A percentile compares a stretch with the other conserved stretches of the same genome.
phyloP scores from a whole-genome alignment of 768 basidiomycete genomes.

The Arthromyces matolae region DNA sequence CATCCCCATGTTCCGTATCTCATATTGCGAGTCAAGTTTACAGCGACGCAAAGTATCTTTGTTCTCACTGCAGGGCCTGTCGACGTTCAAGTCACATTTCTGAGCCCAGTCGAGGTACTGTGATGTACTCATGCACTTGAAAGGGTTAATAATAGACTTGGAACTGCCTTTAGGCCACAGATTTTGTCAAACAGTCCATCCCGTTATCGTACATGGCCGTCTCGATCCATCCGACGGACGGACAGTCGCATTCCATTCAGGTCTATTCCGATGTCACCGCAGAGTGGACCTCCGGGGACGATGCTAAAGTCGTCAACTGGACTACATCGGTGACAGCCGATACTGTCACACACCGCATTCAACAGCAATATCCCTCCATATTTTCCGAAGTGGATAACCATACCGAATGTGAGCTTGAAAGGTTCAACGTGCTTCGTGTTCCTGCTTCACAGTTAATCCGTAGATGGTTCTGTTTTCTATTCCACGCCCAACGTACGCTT shows the following conservation, averaged over 20 bases:
- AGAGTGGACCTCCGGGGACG: slow-evolving; percentile 29
- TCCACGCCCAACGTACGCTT: slow-evolving; percentile 46
- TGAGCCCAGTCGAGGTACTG: slow-evolving; percentile 63
- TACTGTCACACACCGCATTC: slow-evolving; percentile 11
- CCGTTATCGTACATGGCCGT: slow-evolving; percentile 59
- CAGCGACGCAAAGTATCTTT: slow-evolving; percentile 64
- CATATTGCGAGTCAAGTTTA: slow-evolving; percentile 42
- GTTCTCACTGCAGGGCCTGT: slow-evolving; percentile 60
- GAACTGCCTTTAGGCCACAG: slow-evolving; percentile 39
- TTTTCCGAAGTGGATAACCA: slow-evolving; percentile 38
- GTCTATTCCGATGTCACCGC: slow-evolving; percentile 59
- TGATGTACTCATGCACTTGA: not conserved
- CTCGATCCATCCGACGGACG: slow-evolving; percentile 45
- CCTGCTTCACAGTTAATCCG: slow-evolving; percentile 8
- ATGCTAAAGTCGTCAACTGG: slow-evolving; percentile 43
- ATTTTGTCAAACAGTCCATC: slow-evolving; percentile 58
- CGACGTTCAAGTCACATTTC: slow-evolving; percentile 56
- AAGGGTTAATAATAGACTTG: not conserved
- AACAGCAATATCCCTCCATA: slow-evolving; percentile 6
- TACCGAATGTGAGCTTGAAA: slow-evolving; percentile 42
- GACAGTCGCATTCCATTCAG: slow-evolving; percentile 44
- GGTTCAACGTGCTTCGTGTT: not conserved
- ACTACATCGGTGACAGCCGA: slow-evolving; percentile 29
- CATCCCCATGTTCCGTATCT: not conserved
- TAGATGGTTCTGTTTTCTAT: slow-evolving; percentile 67